Conservation (phyloP, 2,329 filamentous ascomycete genomes). For the Pseudogymnoascus sp. region DNA sequence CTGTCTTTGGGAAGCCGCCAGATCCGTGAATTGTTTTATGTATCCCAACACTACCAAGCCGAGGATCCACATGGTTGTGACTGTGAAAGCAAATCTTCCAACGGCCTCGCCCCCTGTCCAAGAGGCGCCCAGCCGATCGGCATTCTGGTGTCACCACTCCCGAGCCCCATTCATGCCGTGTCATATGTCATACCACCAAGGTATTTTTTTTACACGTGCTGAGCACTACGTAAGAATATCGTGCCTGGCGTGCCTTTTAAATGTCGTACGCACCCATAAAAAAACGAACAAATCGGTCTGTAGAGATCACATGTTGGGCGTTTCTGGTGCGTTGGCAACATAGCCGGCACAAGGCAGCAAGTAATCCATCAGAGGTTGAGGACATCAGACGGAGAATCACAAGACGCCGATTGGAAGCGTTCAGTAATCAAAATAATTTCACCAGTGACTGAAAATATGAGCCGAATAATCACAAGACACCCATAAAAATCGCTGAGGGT, state of each 20-base stretch:
- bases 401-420: neutral
- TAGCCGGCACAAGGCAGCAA: neutral
- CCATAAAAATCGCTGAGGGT: neutral
- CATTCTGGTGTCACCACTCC: neutral
- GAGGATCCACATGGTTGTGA: conserved; percentile 1
- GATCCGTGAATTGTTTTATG: neutral
- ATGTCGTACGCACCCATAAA: neutral
- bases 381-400: neutral
- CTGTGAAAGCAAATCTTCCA: conserved; percentile 2
- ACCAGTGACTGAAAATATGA: no score
- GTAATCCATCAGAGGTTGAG: neutral
- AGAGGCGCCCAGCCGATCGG: conserved; percentile 4
- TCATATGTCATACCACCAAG: conserved; percentile 8
- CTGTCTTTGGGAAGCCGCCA: neutral
- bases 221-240: conserved; percentile 1
- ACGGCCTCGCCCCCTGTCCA: neutral
- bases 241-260: neutral
- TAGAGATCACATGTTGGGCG: neutral
- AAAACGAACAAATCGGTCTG: neutral
- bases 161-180: neutral
- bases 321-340: neutral
- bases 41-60: neutral
- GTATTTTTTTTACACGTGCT: neutral
- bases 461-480: neutral
- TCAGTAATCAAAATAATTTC: neutral